Conservation (phyloP, 1,284 basidiomycete genomes). For the Sporisorium exsertum region DNA sequence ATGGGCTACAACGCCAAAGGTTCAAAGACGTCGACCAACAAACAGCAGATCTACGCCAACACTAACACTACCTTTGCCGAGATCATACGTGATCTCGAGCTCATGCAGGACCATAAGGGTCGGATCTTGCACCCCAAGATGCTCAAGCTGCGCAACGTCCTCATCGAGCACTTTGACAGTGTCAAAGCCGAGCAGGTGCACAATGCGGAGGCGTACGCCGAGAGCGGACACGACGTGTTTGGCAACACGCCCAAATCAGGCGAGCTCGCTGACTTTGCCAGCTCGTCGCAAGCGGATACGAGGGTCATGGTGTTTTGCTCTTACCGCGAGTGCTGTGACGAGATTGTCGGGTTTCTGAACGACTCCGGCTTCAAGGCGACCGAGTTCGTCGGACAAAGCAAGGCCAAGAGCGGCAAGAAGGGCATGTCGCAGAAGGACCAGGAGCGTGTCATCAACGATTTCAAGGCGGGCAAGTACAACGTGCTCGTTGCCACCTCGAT, state of each 20-base stretch:
- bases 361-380: constrained; percentile 74
- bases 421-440: constrained; percentile 93
- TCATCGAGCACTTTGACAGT: constrained; percentile 58
- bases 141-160: constrained; percentile 75
- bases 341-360: constrained; percentile 79
- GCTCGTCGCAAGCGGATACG: constrained; percentile 71
- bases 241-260: constrained; percentile 52
- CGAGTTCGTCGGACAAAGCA: constrained; percentile 93
- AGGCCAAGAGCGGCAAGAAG: constrained; percentile 84
- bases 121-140: constrained; percentile 90
- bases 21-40: constrained; percentile 66
- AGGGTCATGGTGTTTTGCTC: constrained; percentile 96
- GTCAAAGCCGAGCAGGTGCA: constrained; percentile 73
- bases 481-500: constrained; percentile 96
- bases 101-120: constrained; percentile 70
- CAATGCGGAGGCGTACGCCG: constrained; percentile 74
- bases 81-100: constrained; percentile 77
- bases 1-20: constrained; percentile 64
- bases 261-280: constrained; percentile 21
- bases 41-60: constrained; percentile 69
- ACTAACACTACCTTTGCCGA: constrained; percentile 76
- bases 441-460: constrained; percentile 85
- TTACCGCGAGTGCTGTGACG: constrained; percentile 87
- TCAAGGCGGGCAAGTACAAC: constrained; percentile 89
- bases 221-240: constrained; percentile 61